A percentile compares a stretch with the other conserved stretches of the same genome.
These are phyloP conservation scores for Nothophytophthora sp. DNA, from an alignment of 352 stramenopile species.

Conservation along the genomic window DNA sequence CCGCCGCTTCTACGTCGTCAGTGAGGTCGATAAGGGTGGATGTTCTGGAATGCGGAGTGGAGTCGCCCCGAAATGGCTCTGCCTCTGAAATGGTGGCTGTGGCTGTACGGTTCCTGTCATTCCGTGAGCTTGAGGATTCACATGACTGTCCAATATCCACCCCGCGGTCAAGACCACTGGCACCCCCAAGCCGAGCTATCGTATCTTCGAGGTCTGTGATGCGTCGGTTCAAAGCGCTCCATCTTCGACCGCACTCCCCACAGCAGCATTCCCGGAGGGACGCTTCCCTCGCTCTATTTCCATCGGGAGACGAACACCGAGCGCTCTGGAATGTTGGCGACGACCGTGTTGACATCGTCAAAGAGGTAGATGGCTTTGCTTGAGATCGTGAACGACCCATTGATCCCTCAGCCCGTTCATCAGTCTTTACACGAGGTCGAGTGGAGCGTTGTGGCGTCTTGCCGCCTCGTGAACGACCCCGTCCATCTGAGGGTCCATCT, in stretches of 20 bases:
- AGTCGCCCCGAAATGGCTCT: not conserved
- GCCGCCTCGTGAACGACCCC: conserved; percentile 2
- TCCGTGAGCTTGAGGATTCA: not conserved
- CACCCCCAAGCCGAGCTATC: conserved; percentile 12
- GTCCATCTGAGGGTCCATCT: not conserved
- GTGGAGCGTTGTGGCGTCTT: not conserved
- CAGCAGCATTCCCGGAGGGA: conserved; percentile 1
- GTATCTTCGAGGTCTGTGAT: conserved; percentile 18
- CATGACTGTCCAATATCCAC: too few species aligned
- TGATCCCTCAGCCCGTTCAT: too few species aligned
- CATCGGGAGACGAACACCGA: not conserved
- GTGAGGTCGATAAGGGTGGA: conserved; percentile 19
- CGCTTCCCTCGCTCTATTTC: not conserved
- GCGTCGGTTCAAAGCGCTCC: conserved; percentile 10
- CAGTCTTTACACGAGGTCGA: too few species aligned
- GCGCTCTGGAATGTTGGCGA: too few species aligned
- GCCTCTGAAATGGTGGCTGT: not conserved
- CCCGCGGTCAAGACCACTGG: too few species aligned
- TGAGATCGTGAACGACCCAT: too few species aligned
- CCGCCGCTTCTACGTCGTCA: conserved; percentile 10
- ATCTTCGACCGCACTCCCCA: conserved; percentile 16
- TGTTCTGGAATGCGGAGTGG: not conserved
- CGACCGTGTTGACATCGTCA: too few species aligned
- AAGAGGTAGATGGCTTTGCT: too few species aligned
- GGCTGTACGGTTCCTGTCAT: not conserved